Evolutionary conservation across 1,284 basidiomycete species (phyloP).

Genomic region (Puccinia coronata): DNA sequence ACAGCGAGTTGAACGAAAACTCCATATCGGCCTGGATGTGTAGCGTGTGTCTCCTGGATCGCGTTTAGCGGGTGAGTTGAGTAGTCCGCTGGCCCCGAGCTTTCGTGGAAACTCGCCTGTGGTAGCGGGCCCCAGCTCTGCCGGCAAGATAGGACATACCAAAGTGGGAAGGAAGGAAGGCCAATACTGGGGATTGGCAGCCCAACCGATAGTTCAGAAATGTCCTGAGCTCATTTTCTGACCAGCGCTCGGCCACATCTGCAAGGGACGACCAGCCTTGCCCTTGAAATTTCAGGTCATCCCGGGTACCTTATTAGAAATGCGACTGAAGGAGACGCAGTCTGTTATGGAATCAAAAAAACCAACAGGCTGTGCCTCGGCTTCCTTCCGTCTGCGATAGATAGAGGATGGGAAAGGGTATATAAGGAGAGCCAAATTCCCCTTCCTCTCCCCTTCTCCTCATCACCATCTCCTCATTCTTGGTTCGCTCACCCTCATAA

Average conservation of each 20-base stretch:
- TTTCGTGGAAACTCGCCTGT: too few species aligned
- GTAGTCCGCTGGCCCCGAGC: too few species aligned
- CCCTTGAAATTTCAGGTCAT: background rate
- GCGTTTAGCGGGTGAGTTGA: too few species aligned
- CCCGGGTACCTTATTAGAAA: background rate
- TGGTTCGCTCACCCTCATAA: background rate
- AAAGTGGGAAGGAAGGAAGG: background rate
- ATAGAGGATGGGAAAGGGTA: background rate
- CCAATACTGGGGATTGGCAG: background rate
- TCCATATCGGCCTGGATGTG: too few species aligned
- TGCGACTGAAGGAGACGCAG: background rate
- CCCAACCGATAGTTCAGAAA: background rate
- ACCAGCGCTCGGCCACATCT: background rate
- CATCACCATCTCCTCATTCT: background rate
- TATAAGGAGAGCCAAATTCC: constrained; percentile 3
- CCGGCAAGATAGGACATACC: too few species aligned
- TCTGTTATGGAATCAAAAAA: background rate
- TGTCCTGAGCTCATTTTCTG: background rate
- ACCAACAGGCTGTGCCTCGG: background rate
- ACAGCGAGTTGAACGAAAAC: too few species aligned
- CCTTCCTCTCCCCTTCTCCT: background rate
- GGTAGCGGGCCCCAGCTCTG: too few species aligned
- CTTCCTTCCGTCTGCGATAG: too few species aligned
- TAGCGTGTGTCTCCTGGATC: too few species aligned
- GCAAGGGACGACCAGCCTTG: constrained; percentile 6